These are phyloP conservation scores for Talaromyces liani DNA, from an alignment of 495 filamentous ascomycete genomes.

Conservation along the genomic window DNA sequence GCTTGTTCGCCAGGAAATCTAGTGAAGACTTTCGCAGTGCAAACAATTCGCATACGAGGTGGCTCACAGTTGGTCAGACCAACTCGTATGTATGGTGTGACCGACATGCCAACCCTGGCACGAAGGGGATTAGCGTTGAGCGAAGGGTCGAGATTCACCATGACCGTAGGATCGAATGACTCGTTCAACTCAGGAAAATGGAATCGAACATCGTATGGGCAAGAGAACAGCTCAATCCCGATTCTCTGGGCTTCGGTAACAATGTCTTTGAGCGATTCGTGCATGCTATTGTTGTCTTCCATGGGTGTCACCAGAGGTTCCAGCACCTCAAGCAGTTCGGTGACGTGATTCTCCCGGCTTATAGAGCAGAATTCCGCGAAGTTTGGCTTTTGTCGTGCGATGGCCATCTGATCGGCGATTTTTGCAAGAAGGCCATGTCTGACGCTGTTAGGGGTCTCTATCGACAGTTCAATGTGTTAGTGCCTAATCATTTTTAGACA, in stretches of 20 bases:
- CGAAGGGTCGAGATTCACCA: constrained; percentile 18
- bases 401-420: not conserved
- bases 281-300: constrained; percentile 1
- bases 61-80: not conserved
- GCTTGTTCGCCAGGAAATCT: not conserved
- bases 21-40: not conserved
- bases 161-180: constrained; percentile 19
- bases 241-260: not conserved
- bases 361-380: constrained; percentile 16
- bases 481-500: not conserved
- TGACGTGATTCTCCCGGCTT: constrained; percentile 4
- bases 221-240: constrained; percentile 1
- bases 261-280: not conserved
- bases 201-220: constrained; percentile 15
- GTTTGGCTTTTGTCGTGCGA: constrained; percentile 8
- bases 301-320: not conserved
- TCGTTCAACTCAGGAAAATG: constrained; percentile 20
- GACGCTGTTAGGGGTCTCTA: constrained; percentile 2
- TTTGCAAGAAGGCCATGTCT: not conserved
- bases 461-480: not conserved
- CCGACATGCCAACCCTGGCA: not conserved
- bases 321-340: not conserved
- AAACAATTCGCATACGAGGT: not conserved
- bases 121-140: not conserved
- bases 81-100: not conserved